Base-by-base conservation (phyloP, 1,284 basidiomycete genomes). In the Anthracocystis setariae region DNA sequence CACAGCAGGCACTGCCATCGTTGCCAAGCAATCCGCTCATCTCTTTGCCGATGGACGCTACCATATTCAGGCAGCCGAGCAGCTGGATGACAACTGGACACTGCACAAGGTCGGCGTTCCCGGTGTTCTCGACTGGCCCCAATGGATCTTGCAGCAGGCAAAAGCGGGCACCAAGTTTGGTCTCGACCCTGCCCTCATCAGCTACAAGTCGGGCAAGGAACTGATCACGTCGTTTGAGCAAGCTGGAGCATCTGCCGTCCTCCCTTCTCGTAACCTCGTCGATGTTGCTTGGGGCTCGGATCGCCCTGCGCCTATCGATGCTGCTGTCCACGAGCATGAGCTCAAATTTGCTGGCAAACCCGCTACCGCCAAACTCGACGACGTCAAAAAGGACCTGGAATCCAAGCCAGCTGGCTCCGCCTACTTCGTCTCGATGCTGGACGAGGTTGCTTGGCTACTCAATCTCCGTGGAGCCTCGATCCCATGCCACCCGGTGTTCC, bases 1-100 rank as follows among this genome's bases (percentile, higher is more conserved):
- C 13, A 89, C 90, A n/a, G 90, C 91, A 3, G 94, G 93, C 8
- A 87, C 89, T 48, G 93, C 91, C 5, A 86, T 97, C 42, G 84
- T 95, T 21, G 89, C 90, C 13, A 44, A 37, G 15, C 58, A 90
- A 73, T 70, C 78, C 12, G 72, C 75, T 13, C 77, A 81, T 33
- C 86, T 96, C 25, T 87, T 94, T 70, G 90, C 90, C 20, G 93
- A 97, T 83, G 92, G 92, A 24, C 87, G 93, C 25, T 96, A 96
- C 83, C 95, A 92, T 90, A 81, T 90, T 1, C 92, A 94, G 84
- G 93, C 93, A 7, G 86, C 86, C 9, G 85, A 89, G 12, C 89
- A 94, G 80, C 84, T 93, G 17, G 91, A 93, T 80, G 70, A 83
- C 18, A 89, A 91, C 70, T 97, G 93, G 93, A 85, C 86, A 13